These are phyloP conservation scores for Moniliella sp. DNA, from an alignment of 1,284 basidiomycete genomes.

Conservation along the genomic window DNA sequence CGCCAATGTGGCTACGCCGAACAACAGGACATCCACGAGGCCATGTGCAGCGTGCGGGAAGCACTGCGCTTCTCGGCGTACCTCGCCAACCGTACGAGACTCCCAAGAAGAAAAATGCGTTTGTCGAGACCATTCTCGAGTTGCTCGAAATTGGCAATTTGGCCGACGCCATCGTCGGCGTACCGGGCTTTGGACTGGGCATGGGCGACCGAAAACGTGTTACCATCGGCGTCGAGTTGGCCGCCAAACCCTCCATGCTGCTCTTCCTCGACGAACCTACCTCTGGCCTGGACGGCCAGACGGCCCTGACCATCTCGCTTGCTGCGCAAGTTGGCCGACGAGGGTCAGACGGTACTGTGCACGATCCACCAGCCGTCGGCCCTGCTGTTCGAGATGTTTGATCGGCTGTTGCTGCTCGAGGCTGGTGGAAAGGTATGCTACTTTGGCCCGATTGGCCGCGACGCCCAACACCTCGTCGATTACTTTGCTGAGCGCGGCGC, in stretches of 20 bases:
- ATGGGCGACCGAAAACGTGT: constrained; percentile 50
- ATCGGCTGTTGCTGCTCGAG: constrained; percentile 38
- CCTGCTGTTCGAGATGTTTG: constrained; percentile 45
- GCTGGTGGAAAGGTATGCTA: constrained; percentile 38
- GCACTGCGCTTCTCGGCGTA: constrained; percentile 60
- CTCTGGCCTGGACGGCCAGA: constrained; percentile 67
- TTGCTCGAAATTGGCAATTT: constrained; percentile 54
- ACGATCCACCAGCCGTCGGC: constrained; percentile 50
- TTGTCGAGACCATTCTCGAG: constrained; percentile 55
- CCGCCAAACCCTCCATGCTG: constrained; percentile 53
- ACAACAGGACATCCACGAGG: constrained; percentile 64
- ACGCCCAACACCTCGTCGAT: constrained; percentile 38
- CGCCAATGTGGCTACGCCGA: constrained; percentile 45
- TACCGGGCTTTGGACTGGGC: constrained; percentile 39
- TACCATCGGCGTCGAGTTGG: constrained; percentile 51
- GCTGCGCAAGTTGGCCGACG: constrained; percentile 55
- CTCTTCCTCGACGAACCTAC: constrained; percentile 40
- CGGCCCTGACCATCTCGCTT: constrained; percentile 61
- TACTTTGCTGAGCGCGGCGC: constrained; percentile 42
- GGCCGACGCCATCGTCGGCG: constrained; percentile 49
- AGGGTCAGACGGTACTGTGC: constrained; percentile 48
- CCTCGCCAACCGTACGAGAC: constrained; percentile 54
- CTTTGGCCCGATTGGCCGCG: constrained; percentile 42
- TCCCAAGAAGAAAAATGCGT: constrained; percentile 54
- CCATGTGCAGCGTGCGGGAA: constrained; percentile 60